These are phyloP conservation scores for Leccinum subrobustum DNA, from an alignment of 1,284 basidiomycete species.

Conservation along the genomic window DNA sequence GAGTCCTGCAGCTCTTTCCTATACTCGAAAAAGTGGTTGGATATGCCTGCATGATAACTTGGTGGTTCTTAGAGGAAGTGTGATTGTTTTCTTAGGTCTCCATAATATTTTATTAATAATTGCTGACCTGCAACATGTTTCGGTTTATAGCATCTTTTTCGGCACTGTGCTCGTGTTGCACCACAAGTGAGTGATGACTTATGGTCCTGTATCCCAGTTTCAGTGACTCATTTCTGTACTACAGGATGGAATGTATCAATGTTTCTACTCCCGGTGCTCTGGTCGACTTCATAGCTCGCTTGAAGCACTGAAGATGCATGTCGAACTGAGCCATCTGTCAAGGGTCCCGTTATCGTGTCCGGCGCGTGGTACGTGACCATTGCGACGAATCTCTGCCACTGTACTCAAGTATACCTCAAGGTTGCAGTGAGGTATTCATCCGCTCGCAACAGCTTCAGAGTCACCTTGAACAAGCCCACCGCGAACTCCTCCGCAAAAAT, in stretches of 20 bases:
- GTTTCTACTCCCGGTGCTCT: slow-evolving; percentile 29
- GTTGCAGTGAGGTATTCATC: slow-evolving; percentile 26
- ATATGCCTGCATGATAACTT: slow-evolving; percentile 21
- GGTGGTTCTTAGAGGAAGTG: slow-evolving; percentile 11
- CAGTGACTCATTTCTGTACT: not conserved
- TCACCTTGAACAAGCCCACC: slow-evolving; percentile 26
- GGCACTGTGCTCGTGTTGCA: slow-evolving; percentile 23
- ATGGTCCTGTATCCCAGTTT: not conserved
- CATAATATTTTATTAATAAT: not conserved
- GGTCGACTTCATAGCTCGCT: slow-evolving; percentile 25
- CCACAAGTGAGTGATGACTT: slow-evolving; percentile 14
- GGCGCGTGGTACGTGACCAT: slow-evolving; percentile 19
- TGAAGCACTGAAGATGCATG: slow-evolving; percentile 21
- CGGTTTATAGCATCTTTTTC: slow-evolving; percentile 25
- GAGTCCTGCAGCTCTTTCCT: slow-evolving; percentile 14
- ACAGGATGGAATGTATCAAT: slow-evolving; percentile 31
- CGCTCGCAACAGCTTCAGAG: slow-evolving; percentile 26
- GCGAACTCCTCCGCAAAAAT: slow-evolving; percentile 17
- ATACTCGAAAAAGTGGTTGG: slow-evolving; percentile 4
- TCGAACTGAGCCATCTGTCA: slow-evolving; percentile 34
- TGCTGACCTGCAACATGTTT: slow-evolving; percentile 7
- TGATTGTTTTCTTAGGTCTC: not conserved
- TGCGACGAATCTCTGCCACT: not conserved
- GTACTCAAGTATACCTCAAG: slow-evolving; percentile 13
- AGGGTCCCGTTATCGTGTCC: slow-evolving; percentile 28